phyloP scores from a whole-genome alignment of 345 rosid genomes.

The Xanthoceras sorbifolium region DNA sequence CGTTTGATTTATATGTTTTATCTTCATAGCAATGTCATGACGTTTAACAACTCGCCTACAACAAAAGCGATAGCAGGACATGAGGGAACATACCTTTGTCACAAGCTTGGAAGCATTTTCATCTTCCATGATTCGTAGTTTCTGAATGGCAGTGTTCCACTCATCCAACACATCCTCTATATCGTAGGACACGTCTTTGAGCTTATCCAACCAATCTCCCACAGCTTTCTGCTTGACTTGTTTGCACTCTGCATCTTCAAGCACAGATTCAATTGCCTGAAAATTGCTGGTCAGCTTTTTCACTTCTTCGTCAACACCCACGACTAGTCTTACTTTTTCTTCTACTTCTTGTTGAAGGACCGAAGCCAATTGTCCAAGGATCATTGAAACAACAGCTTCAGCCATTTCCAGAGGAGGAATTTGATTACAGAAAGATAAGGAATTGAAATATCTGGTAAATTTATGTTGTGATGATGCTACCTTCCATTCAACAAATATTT shows the following conservation, averaged over 20 bases:
- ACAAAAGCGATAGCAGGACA: neutral
- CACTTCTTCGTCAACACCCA: neutral
- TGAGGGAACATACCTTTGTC: neutral
- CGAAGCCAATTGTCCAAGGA: neutral
- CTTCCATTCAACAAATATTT: neutral
- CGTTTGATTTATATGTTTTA: neutral
- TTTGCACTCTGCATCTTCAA: neutral
- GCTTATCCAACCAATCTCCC: neutral
- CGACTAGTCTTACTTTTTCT: neutral
- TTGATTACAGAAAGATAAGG: too few relatives aligned
- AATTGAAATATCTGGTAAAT: neutral
- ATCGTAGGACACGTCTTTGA: neutral
- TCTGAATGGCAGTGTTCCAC: neutral
- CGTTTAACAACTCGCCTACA: neutral
- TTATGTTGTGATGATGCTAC: neutral
- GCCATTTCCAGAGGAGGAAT: neutral
- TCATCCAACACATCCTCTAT: conserved; percentile 1
- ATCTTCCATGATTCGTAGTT: neutral
- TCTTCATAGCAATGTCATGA: neutral
- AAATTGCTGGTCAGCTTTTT: neutral
- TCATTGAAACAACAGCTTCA: neutral
- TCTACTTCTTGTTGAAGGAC: neutral
- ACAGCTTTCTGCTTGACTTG: neutral
- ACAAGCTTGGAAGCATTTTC: neutral
- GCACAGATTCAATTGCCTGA: neutral